A percentile compares a stretch with the other conserved stretches of the same genome.
These are phyloP conservation scores for Auriculariales sp. DNA, from an alignment of 768 basidiomycete species.

Conservation along the genomic window DNA sequence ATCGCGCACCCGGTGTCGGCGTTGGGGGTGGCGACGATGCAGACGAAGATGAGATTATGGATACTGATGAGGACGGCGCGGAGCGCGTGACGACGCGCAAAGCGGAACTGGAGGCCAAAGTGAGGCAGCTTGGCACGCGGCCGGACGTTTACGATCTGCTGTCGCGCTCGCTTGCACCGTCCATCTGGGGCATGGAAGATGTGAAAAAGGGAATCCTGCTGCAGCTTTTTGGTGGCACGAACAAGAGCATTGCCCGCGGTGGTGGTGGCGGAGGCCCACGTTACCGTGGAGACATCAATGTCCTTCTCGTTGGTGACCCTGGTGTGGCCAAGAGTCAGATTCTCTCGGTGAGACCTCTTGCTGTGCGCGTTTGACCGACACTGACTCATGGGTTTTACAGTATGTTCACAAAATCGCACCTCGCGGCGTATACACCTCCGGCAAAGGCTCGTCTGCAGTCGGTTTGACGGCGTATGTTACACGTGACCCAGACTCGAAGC, in stretches of 20 bases:
- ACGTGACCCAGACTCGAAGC: slow-evolving; percentile 94
- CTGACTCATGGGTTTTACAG: slow-evolving; percentile 25
- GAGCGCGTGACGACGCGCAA: slow-evolving; percentile 19
- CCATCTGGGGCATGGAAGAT: slow-evolving; percentile 97
- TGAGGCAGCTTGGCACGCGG: slow-evolving; percentile 54
- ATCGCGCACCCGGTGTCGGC: slow-evolving; percentile 53
- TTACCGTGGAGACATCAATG: slow-evolving; percentile 96
- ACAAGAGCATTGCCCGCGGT: slow-evolving; percentile 84
- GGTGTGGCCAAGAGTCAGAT: slow-evolving; percentile 96
- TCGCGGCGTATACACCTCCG: slow-evolving; percentile 92
- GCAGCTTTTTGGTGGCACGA: slow-evolving; percentile 94
- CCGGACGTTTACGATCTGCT: slow-evolving; percentile 81
- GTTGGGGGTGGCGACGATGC: slow-evolving; percentile 52
- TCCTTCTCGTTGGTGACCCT: slow-evolving; percentile 92
- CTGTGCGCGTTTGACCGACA: neutral
- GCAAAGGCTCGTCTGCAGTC: slow-evolving; percentile 96
- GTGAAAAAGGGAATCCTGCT: slow-evolving; percentile 96
- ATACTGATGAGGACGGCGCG: slow-evolving; percentile 25
- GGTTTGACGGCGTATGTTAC: slow-evolving; percentile 98
- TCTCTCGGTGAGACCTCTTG: slow-evolving; percentile 45
- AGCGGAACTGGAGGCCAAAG: slow-evolving; percentile 67
- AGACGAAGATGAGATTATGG: slow-evolving; percentile 31
- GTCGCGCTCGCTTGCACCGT: slow-evolving; percentile 76
- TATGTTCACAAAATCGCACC: slow-evolving; percentile 99
- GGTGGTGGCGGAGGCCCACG: slow-evolving; percentile 93